These are phyloP conservation scores for Royoungia palumana DNA, from an alignment of 768 basidiomycete species.

Conservation along the genomic window DNA sequence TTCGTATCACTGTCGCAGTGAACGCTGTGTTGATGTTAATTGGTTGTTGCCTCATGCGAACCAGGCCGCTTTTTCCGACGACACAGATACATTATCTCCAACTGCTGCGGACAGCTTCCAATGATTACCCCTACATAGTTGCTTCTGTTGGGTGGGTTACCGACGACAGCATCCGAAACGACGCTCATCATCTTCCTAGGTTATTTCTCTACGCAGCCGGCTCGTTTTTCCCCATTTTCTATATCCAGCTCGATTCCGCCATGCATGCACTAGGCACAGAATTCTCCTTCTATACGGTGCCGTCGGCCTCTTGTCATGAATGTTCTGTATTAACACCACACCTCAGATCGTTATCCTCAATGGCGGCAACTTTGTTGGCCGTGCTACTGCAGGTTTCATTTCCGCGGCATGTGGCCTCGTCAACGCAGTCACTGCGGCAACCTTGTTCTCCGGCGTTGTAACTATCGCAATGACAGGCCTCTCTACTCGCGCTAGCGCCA, in stretches of 20 bases:
- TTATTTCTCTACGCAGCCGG: constrained; percentile 22
- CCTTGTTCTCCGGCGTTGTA: constrained; percentile 34
- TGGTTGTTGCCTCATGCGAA: constrained; percentile 35
- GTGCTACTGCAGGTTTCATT: constrained; percentile 35
- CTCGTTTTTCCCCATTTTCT: constrained; percentile 51
- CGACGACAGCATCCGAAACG: not conserved
- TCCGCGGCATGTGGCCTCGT: constrained; percentile 41
- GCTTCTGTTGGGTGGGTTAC: constrained; percentile 21
- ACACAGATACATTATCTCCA: constrained; percentile 13
- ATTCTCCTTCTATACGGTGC: constrained; percentile 56
- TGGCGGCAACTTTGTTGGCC: constrained; percentile 35
- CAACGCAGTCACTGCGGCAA: constrained; percentile 39
- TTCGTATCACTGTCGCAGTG: constrained; percentile 43
- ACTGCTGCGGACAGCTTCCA: constrained; percentile 14
- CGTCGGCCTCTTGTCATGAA: constrained; percentile 3
- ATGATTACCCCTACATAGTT: constrained; percentile 24
- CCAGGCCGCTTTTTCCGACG: constrained; percentile 34
- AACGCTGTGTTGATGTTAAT: constrained; percentile 36
- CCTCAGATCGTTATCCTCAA: constrained; percentile 38
- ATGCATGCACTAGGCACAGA: constrained; percentile 41
- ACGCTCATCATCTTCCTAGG: constrained; percentile 6
- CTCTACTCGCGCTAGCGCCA: constrained; percentile 34
- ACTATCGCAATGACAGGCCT: constrained; percentile 45
- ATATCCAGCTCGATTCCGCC: constrained; percentile 54
- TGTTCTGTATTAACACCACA: not conserved